Conservation (phyloP, 192 early-diverging fungal species). For the Dimargaris cristalligena region DNA sequence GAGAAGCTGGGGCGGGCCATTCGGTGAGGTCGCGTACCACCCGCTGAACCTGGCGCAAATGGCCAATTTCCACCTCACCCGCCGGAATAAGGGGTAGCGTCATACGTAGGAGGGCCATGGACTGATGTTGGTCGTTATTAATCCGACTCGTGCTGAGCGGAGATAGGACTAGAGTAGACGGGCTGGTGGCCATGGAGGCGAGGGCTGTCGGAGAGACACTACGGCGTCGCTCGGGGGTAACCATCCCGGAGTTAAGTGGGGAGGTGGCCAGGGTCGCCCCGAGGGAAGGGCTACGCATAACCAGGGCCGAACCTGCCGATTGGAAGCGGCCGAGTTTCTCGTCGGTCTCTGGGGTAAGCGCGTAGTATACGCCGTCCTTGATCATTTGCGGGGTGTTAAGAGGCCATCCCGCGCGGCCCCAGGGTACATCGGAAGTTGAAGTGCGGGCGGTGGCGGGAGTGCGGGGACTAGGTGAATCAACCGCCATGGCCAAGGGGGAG, state of each 20-base stretch:
- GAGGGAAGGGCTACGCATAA: not conserved
- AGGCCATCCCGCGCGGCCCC: not conserved
- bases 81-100: not conserved
- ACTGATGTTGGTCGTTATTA: too few relatives aligned
- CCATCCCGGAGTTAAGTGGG: not conserved
- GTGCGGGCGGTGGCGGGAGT: not conserved
- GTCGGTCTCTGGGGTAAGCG: not conserved
- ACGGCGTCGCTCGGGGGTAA: not conserved
- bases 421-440: not conserved
- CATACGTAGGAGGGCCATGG: not conserved
- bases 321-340: not conserved
- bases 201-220: not conserved
- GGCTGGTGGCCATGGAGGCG: not conserved
- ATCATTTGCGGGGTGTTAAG: constrained; percentile 5
- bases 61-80: not conserved
- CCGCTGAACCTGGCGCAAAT: not conserved
- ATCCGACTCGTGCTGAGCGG: too few relatives aligned
- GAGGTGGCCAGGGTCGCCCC: not conserved
- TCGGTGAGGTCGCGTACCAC: not conserved
- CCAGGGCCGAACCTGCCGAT: not conserved
- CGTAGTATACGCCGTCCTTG: constrained; percentile 3
- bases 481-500: too few relatives aligned
- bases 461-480: too few relatives aligned
- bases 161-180: too few relatives aligned
- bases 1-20: too few relatives aligned